Evolutionary conservation across 768 basidiomycete genomes (phyloP), one percentile per base, ranked within the genome.

Genomic region (Xerocomellus amylosporus): DNA sequence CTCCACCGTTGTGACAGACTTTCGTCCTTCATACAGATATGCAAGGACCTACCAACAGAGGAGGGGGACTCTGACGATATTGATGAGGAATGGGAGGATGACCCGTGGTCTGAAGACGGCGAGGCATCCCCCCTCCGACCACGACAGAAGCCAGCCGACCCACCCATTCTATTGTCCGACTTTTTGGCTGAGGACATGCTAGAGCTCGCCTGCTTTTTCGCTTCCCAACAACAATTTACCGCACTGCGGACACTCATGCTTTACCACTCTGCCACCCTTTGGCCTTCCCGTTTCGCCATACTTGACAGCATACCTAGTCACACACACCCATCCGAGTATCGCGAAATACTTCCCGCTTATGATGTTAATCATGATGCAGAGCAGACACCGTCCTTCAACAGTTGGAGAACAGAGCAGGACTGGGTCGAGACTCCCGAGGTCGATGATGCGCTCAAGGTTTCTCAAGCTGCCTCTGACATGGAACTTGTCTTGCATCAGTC

Each of bases 231-330:
- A 58, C 75, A 81, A 49, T 80, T 90, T 48, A 60, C 69, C 2
- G 82, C 86, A 5, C 75, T 95, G 37, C 73, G 68, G 15, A 73
- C 81, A 34, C 75, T 98, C 33, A 67, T 84, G 54, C 61, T 74
- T 31, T 80, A 80, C 48, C 88, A 93, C 66, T 67, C 70, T n/a
- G 41, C 65, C 9, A 60, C 68, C 26, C 71, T 97, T 31, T 89
- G 84, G 79, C 85, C 88, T 3, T 79, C 74, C 62, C 88, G 94
- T 20, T 78, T 88, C 63, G 61, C 69, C 30, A 79, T 98, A 46
- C 75, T 95, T 49, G 81, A 88, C 50, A 77, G 76, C 52, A 80
- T 97, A 52, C 93, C 96, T 31, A 82, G 84, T 60, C 84, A 92
- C 71, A 73, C 78, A 9, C 76, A 83, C 46, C 89, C 93, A 3